A percentile compares a stretch with the other conserved stretches of the same genome.
Evolutionary conservation across 169 alveolate genomes (phyloP).

Genomic region (Plasmodium cynomolgi): DNA sequence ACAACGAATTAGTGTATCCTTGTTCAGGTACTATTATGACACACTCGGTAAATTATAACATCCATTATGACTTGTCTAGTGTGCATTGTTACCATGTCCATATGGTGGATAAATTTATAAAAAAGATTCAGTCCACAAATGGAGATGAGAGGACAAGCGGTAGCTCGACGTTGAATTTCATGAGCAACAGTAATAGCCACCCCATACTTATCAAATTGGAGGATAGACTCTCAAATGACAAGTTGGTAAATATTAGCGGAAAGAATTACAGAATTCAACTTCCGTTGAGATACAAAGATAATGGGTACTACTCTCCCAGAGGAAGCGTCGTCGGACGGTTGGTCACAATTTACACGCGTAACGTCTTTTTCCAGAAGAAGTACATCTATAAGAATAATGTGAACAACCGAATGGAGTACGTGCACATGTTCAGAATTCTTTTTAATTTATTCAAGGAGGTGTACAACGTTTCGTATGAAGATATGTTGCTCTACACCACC

Average conservation of each 20-base stretch:
- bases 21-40: constrained; percentile 67
- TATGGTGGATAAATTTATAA: constrained; percentile 46
- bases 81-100: constrained; percentile 40
- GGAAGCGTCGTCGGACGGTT: constrained; percentile 23
- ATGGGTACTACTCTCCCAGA: constrained; percentile 8
- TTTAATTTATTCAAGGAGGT: constrained; percentile 11
- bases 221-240: background rate
- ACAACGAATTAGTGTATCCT: constrained; percentile 52
- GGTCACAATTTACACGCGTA: constrained; percentile 19
- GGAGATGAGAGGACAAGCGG: background rate
- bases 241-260: background rate
- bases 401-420: constrained; percentile 62
- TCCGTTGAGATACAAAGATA: constrained; percentile 39
- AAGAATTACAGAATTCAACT: constrained; percentile 4
- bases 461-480: constrained; percentile 25
- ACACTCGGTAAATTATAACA: constrained; percentile 48
- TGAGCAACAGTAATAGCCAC: background rate
- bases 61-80: constrained; percentile 26
- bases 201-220: constrained; percentile 22
- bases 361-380: background rate
- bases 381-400: constrained; percentile 47
- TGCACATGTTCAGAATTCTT: constrained; percentile 59
- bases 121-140: background rate
- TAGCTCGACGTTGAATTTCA: background rate
- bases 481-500: constrained; percentile 51